Percentiles rank a stretch among this genome's conserved stretches.
Conservation (phyloP, 805 yeast genomes). For the Lachancea thermotolerans region DNA sequence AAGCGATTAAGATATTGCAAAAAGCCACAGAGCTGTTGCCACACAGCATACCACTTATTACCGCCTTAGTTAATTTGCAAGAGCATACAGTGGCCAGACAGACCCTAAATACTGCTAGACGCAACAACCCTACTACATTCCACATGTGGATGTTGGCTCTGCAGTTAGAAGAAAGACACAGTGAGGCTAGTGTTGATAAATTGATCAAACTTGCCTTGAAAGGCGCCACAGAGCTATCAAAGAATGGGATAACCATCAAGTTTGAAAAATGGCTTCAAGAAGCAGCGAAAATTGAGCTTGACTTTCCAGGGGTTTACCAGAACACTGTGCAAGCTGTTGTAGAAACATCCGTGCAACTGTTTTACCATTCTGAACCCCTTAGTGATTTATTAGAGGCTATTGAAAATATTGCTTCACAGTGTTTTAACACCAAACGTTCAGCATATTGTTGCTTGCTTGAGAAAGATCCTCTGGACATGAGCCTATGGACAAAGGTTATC, state of each 20-base stretch:
- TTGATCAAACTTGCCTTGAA: slow-evolving; percentile 20
- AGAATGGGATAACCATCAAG: slow-evolving; percentile 33
- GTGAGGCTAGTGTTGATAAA: slow-evolving; percentile 37
- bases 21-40: slow-evolving; percentile 72
- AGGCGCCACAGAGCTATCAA: slow-evolving; percentile 44
- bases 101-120: slow-evolving; percentile 55
- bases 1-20: slow-evolving; percentile 45
- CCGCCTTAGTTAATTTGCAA: slow-evolving; percentile 42
- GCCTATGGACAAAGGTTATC: slow-evolving; percentile 46
- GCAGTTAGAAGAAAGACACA: slow-evolving; percentile 51
- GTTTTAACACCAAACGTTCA: slow-evolving; percentile 35
- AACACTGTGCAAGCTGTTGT: slow-evolving; percentile 52
- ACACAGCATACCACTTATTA: slow-evolving; percentile 57
- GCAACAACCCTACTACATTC: slow-evolving; percentile 39
- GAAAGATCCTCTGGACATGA: slow-evolving; percentile 39
- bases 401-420: slow-evolving; percentile 12
- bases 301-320: slow-evolving; percentile 29
- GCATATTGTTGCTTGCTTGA: slow-evolving; percentile 37
- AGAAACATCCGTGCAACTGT: slow-evolving; percentile 33
- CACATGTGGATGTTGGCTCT: slow-evolving; percentile 67
- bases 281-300: slow-evolving; percentile 48
- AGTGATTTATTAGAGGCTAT: slow-evolving; percentile 18
- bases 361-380: slow-evolving; percentile 15
- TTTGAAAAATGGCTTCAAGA: slow-evolving; percentile 48
- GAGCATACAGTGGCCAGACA: slow-evolving; percentile 43